Percentiles rank a stretch among this genome's conserved stretches.
Evolutionary conservation across 768 basidiomycete species (phyloP).

Genomic region (Serendipita sp.): DNA sequence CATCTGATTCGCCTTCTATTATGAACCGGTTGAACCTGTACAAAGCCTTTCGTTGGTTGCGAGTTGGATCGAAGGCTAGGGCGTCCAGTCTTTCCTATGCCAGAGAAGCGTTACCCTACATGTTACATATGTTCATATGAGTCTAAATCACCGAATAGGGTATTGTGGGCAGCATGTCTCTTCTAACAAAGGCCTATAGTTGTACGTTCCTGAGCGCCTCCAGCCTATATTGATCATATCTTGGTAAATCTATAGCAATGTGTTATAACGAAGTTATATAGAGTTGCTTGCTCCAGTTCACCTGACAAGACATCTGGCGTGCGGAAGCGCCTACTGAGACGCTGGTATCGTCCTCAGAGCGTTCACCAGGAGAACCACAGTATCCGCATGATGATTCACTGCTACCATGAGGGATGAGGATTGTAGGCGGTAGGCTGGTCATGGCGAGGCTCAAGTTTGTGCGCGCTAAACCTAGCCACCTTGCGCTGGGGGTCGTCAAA

Average conservation of each 20-base stretch:
- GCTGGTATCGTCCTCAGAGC: slow-evolving; percentile 1
- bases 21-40: slow-evolving; percentile 62
- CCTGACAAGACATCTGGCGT: slow-evolving; percentile 8
- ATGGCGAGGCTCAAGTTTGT: not conserved
- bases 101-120: slow-evolving; percentile 14
- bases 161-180: slow-evolving; percentile 86
- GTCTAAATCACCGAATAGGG: slow-evolving; percentile 57
- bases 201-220: slow-evolving; percentile 67
- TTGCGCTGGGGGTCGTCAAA: not conserved
- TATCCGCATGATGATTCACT: slow-evolving; percentile 42
- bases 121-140: slow-evolving; percentile 11
- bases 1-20: slow-evolving; percentile 23
- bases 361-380: slow-evolving; percentile 38
- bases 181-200: slow-evolving; percentile 77
- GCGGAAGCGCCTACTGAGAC: slow-evolving; percentile 4
- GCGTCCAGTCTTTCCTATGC: slow-evolving; percentile 42
- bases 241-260: slow-evolving; percentile 47
- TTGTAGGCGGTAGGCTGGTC: not conserved
- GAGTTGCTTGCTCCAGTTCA: not conserved
- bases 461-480: not conserved
- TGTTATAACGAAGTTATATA: not conserved
- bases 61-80: slow-evolving; percentile 46
- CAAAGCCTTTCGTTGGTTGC: slow-evolving; percentile 51
- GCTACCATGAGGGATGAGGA: not conserved
- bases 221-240: slow-evolving; percentile 73